These are phyloP conservation scores for Turritis glabra DNA, from an alignment of 345 rosid genomes.

Conservation along the genomic window DNA sequence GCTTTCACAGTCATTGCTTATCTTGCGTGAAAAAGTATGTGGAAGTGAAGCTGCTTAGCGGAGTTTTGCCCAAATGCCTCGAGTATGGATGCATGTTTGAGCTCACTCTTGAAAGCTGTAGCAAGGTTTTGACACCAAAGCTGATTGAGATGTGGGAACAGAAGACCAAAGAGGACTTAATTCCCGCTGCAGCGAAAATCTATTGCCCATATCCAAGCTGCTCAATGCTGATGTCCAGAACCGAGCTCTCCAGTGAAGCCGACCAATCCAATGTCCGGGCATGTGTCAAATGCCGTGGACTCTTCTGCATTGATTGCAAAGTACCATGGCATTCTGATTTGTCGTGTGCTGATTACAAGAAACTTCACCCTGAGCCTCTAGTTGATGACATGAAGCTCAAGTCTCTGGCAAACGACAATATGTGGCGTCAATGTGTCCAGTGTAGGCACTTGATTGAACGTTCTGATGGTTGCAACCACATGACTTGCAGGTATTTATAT, in stretches of 20 bases:
- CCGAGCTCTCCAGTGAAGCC: slow-evolving; percentile 30
- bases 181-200: slow-evolving; percentile 55
- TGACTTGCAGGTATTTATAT: slow-evolving; percentile 53
- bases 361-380: slow-evolving; percentile 39
- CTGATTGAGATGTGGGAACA: slow-evolving; percentile 47
- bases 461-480: slow-evolving; percentile 51
- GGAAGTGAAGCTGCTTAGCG: slow-evolving; percentile 61
- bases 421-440: slow-evolving; percentile 51
- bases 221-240: slow-evolving; percentile 66
- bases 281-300: slow-evolving; percentile 55
- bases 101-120: slow-evolving; percentile 54
- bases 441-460: slow-evolving; percentile 51
- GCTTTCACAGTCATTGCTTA: slow-evolving; percentile 61
- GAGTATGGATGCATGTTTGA: slow-evolving; percentile 55
- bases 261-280: slow-evolving; percentile 42
- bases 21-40: slow-evolving; percentile 71
- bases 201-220: slow-evolving; percentile 77
- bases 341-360: slow-evolving; percentile 49
- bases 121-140: slow-evolving; percentile 52
- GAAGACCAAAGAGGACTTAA: slow-evolving; percentile 57
- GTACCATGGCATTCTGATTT: slow-evolving; percentile 65
- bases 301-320: slow-evolving; percentile 70
- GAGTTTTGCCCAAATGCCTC: slow-evolving; percentile 57
- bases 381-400: slow-evolving; percentile 47
- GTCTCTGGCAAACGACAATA: slow-evolving; percentile 41